phyloP scores from a whole-genome alignment of 495 filamentous ascomycete species.

The Podospora comata region DNA sequence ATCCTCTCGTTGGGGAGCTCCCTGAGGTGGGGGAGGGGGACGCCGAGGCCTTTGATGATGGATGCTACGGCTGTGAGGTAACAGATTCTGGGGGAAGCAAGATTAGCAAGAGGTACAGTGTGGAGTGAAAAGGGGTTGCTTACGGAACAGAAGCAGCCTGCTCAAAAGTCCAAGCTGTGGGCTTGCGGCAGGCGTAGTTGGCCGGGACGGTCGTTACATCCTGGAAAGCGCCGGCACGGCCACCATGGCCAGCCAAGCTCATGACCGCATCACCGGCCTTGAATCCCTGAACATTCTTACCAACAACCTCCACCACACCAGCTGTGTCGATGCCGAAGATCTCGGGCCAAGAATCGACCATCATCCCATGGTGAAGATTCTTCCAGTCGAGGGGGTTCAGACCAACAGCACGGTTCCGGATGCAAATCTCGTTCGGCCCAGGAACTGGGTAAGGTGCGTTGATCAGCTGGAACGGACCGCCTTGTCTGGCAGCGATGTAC shows the following conservation, averaged over 20 bases:
- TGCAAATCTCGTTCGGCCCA: slow-evolving; percentile 35
- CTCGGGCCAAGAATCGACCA: slow-evolving; percentile 41
- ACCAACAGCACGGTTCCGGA: slow-evolving; percentile 41
- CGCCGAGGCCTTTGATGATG: slow-evolving; percentile 28
- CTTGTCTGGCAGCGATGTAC: slow-evolving; percentile 4
- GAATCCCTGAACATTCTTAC: slow-evolving; percentile 29
- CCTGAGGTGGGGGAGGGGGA: slow-evolving; percentile 35
- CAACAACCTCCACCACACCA: slow-evolving; percentile 36
- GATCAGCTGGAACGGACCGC: slow-evolving; percentile 8
- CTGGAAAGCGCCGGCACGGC: slow-evolving; percentile 38
- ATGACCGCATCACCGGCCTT: slow-evolving; percentile 43
- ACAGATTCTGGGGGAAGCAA: slow-evolving; percentile 29
- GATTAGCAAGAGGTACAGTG: neutral
- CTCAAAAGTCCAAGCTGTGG: slow-evolving; percentile 34
- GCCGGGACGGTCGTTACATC: slow-evolving; percentile 37
- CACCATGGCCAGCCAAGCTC: slow-evolving; percentile 23
- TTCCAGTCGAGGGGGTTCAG: slow-evolving; percentile 50
- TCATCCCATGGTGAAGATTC: slow-evolving; percentile 38
- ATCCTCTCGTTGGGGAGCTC: slow-evolving; percentile 10
- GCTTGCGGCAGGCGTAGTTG: slow-evolving; percentile 41
- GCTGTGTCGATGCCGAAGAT: slow-evolving; percentile 55
- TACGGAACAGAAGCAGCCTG: slow-evolving; percentile 45
- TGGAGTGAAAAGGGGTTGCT: slow-evolving; percentile 11
- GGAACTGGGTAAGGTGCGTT: slow-evolving; percentile 20
- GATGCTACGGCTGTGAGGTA: slow-evolving; percentile 40